phyloP scores from a whole-genome alignment of 495 filamentous ascomycete species.

The Xylaria bambusicola region DNA sequence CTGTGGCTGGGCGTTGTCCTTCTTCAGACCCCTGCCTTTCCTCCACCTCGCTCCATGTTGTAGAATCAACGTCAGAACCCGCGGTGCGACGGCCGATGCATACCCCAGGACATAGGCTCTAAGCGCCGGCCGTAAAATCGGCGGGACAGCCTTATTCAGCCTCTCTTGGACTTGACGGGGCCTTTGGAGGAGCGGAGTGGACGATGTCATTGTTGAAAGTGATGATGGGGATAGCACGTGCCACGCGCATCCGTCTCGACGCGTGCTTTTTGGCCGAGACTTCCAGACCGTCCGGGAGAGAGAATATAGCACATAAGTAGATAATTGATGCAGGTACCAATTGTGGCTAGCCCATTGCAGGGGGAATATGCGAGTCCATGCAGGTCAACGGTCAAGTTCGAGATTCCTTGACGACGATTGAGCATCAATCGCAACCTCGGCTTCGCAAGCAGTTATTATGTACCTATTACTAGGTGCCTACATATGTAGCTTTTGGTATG shows the following conservation, averaged over 20 bases:
- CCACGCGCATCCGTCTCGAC: conserved; percentile 9
- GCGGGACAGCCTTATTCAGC: conserved; percentile 43
- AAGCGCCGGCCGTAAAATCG: conserved; percentile 59
- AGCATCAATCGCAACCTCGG: too few relatives aligned
- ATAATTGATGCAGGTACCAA: too few relatives aligned
- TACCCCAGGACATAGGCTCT: conserved; percentile 78
- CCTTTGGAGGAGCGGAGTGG: conserved; percentile 14
- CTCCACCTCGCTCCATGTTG: conserved; percentile 45
- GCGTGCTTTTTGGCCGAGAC: too few relatives aligned
- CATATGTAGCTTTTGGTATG: too few relatives aligned
- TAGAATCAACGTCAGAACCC: conserved; percentile 59
- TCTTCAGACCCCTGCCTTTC: conserved; percentile 47
- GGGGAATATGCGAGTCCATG: too few relatives aligned
- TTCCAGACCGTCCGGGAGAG: too few relatives aligned
- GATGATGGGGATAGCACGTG: conserved; percentile 3
- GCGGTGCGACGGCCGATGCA: conserved; percentile 67
- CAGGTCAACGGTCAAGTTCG: too few relatives aligned
- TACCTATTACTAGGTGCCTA: too few relatives aligned
- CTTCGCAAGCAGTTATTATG: too few relatives aligned
- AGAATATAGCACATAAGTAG: too few relatives aligned
- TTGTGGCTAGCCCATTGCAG: too few relatives aligned
- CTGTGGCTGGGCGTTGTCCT: conserved; percentile 23
- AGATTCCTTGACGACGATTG: too few relatives aligned
- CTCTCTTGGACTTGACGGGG: conserved; percentile 26
- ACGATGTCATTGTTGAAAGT: conserved; percentile 30